Evolutionary conservation across 2,329 filamentous ascomycete genomes (phyloP), one percentile per base, ranked within the genome.

Genomic region (Fusarium mangiferae): DNA sequence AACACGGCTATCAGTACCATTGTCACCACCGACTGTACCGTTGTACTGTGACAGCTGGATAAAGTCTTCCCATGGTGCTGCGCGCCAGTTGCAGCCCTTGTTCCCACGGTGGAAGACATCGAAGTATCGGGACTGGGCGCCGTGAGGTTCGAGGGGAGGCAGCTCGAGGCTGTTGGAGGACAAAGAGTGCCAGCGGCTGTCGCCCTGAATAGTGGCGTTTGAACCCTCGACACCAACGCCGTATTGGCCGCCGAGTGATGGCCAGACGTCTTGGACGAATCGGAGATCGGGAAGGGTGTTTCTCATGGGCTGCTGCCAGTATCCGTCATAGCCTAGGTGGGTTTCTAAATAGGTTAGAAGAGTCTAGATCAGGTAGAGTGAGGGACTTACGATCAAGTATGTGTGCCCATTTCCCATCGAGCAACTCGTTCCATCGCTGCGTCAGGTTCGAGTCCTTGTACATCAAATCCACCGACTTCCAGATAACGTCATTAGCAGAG

Each of bases 271-370:
- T 24, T 80, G 78, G 7, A 80, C 77, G n/a, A 75, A 80, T 8
- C 70, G 52, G 26, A 80, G 65, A 11, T 88, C 86, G 0, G 91
- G 91, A 3, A 92, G 86, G 0, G 87, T 87, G 77, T 94, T 92
- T 39, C 91, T 85, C 91, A 93, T 93, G 3, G 92, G 91, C 78
- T 93, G 91, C 81, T 94, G 92, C 91, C 91, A 89, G 79, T 80
- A 79, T 1, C 84, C 85, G 59, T 88, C 83, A 52, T 87, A 89
- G 26, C 87, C 87, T 14, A 89, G 80, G 73, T 89, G 88, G 0
- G 87, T 88, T 83, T 89, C 82, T 83, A 41, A 2, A 30, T 30
- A 30, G 3, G 28, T 30, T 11, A 30, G 28, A 11, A 12, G 28
- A 30, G 28, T 89, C 82, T 83, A 41, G 5, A 17, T 10, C 2